Conservation (phyloP, 192 early-diverging fungal genomes). For the Diversispora eburnea region DNA sequence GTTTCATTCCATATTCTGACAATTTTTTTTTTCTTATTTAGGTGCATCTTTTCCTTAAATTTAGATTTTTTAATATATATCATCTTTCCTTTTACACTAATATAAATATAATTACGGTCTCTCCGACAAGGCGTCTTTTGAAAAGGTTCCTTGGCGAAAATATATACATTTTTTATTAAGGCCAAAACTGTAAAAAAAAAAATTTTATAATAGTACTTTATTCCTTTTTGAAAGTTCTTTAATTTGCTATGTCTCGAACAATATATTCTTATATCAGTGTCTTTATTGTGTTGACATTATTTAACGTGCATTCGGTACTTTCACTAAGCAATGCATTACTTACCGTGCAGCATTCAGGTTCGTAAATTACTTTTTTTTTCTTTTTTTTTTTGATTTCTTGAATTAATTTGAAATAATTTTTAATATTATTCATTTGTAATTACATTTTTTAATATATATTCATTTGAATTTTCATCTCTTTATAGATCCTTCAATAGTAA, state of each 20-base stretch:
- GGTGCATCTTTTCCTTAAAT: no score
- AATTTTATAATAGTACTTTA: not conserved
- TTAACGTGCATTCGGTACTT: not conserved
- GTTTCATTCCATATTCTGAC: not conserved
- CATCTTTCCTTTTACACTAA: not conserved
- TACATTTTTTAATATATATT: no score
- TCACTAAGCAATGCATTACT: no score
- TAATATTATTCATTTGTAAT: not conserved
- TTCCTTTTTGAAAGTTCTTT: not conserved
- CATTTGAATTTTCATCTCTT: not conserved
- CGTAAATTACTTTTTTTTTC: no score
- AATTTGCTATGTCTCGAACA: not conserved
- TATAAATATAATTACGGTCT: not conserved
- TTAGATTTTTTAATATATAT: no score
- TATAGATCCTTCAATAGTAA: slow-evolving; percentile 10
- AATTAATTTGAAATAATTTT: not conserved
- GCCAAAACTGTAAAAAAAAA: not conserved
- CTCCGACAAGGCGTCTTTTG: slow-evolving; percentile 2
- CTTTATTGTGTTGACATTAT: not conserved
- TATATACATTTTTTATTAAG: not conserved
- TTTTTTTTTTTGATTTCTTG: not conserved
- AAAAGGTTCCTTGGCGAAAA: not conserved
- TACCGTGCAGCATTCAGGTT: no score
- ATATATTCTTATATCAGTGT: not conserved
- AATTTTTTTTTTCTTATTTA: not conserved